Conservation (phyloP, 2,329 filamentous ascomycete species). For the Penicillium sp. region DNA sequence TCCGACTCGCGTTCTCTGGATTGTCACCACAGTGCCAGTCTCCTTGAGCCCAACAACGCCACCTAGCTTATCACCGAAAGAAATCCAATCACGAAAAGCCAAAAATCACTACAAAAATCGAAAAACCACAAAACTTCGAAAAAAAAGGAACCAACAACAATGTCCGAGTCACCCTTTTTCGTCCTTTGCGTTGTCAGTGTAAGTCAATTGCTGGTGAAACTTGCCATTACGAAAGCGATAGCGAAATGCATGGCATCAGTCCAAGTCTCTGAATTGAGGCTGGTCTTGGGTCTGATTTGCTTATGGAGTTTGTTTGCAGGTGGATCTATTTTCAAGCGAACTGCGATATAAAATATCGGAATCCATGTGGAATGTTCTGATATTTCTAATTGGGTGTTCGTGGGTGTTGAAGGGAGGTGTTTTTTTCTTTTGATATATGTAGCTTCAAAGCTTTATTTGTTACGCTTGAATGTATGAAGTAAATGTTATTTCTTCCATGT, state of each 20-base stretch:
- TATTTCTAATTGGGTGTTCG: slow-evolving; percentile 1
- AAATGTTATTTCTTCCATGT: not conserved
- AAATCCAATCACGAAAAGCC: not conserved
- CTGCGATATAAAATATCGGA: not conserved
- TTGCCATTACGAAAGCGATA: slow-evolving; percentile 3
- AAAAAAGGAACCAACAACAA: not conserved
- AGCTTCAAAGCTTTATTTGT: not conserved
- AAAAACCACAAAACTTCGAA: not conserved
- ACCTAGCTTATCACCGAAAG: not conserved
- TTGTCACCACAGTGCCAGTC: slow-evolving; percentile 38
- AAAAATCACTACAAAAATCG: not conserved
- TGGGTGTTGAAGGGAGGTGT: not conserved
- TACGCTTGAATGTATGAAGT: not conserved
- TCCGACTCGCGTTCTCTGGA: slow-evolving; percentile 44
- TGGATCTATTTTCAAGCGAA: slow-evolving; percentile 4
- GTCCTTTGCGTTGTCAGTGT: not conserved
- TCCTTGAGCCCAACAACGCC: slow-evolving; percentile 28
- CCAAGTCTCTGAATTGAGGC: not conserved
- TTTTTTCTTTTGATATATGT: not conserved
- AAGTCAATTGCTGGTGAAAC: not conserved
- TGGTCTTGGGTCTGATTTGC: not conserved
- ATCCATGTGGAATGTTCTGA: not conserved
- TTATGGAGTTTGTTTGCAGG: slow-evolving; percentile 6
- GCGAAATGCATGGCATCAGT: slow-evolving; percentile 3
- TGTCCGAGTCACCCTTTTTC: not conserved